phyloP scores from a whole-genome alignment of 768 basidiomycete species.

The Vararia minispora region DNA sequence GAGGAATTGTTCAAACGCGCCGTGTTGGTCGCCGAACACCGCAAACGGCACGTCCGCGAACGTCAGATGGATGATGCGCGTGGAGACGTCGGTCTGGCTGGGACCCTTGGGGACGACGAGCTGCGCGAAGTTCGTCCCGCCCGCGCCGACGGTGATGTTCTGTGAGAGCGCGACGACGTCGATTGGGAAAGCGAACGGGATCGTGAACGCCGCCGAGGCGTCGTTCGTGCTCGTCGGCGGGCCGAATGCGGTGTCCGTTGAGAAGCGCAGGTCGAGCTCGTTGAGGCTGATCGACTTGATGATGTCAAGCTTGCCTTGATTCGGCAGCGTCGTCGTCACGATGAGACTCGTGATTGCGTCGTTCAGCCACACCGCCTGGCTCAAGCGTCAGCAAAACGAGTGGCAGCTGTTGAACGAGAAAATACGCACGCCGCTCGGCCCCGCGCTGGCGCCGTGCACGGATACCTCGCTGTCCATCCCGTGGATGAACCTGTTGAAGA shows the following conservation, averaged over 20 bases:
- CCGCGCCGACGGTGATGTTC: slow-evolving; percentile 40
- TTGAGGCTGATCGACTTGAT: slow-evolving; percentile 56
- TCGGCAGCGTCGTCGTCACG: slow-evolving; percentile 49
- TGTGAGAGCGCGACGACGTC: slow-evolving; percentile 54
- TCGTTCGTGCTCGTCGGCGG: slow-evolving; percentile 49
- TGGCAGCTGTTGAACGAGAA: background rate
- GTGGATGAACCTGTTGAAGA: slow-evolving; percentile 67
- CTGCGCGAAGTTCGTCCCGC: slow-evolving; percentile 46
- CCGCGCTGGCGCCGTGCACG: slow-evolving; percentile 50
- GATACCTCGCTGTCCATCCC: slow-evolving; percentile 49
- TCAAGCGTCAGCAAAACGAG: slow-evolving; percentile 7
- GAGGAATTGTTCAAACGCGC: slow-evolving; percentile 49
- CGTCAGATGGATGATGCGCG: slow-evolving; percentile 47
- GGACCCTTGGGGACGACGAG: slow-evolving; percentile 47
- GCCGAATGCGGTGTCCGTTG: slow-evolving; percentile 40
- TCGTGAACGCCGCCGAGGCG: slow-evolving; percentile 50
- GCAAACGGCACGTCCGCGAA: slow-evolving; percentile 53
- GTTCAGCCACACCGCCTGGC: slow-evolving; percentile 66
- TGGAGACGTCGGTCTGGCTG: slow-evolving; percentile 47
- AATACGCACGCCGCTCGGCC: slow-evolving; percentile 38
- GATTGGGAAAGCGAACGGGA: slow-evolving; percentile 62
- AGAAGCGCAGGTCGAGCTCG: slow-evolving; percentile 48
- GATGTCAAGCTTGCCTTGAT: slow-evolving; percentile 46
- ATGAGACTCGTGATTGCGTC: slow-evolving; percentile 54
- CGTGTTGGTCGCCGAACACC: slow-evolving; percentile 35